Evolutionary conservation across 1,284 basidiomycete species (phyloP), one percentile per base, ranked within the genome.

Genomic region (Ustilago tritici): DNA sequence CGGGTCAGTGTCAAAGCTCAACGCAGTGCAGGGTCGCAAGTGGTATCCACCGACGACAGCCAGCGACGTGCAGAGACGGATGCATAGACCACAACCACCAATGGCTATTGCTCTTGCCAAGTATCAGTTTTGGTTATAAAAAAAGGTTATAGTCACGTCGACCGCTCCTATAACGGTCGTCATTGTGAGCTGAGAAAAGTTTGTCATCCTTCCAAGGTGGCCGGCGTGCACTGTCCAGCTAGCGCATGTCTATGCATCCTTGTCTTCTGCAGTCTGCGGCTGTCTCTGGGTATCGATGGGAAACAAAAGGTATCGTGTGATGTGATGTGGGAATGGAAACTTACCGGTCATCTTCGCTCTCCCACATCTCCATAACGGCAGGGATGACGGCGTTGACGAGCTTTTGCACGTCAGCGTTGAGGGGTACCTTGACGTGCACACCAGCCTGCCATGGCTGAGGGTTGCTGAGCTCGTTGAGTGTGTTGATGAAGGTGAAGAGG

Each of bases 281-380:
- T 61, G 56, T 57, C 65, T 1, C 38, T 49, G 40, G 31, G 43
- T 54, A 38, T 59, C 8, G n/a, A 15, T n/a, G 31, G 7, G 35
- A 19, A 31, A 14, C 49, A 32, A 14, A 14, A 12, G 58, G 34
- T 23, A 35, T 36, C 3, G n/a, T 15, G 32, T 31, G 49, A 19
- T 9, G 56, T 31, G 34, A 23, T 46, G n/a, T 46, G n/a, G 5
- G 1, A 12, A 31, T 40, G 38, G 15, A 56, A 65, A 92, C 95
- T 89, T 85, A 98, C 95, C 97, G 95, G 89, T 98, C 95, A 84
- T 99, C 97, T 88, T 99, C 96, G 10, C 92, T 91, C 86, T 93
- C 92, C 88, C 94, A 98, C 90, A 95, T 92, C 71, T 95, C 93
- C 78, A 98, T 87, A 50, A 99, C 89, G 53, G 91, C 89, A 10